Percentiles rank a stretch among this genome's conserved stretches.
These are phyloP conservation scores for Umbelopsis vinacea DNA, from an alignment of 192 early-diverging fungal genomes.

Conservation along the genomic window DNA sequence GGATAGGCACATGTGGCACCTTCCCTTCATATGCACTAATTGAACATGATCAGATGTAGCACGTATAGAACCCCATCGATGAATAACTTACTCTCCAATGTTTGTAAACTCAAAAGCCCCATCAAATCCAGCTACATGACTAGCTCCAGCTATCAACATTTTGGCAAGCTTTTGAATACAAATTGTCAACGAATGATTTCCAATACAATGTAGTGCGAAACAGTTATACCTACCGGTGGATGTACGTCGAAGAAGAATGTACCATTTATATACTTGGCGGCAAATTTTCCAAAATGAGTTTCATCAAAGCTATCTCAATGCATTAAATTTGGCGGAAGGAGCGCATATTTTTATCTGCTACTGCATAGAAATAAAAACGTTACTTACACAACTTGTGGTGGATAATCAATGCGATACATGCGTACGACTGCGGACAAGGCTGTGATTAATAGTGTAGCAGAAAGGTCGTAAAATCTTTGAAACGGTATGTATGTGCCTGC, in stretches of 20 bases:
- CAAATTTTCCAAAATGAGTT: slow-evolving; percentile 38
- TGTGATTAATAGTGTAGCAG: background rate
- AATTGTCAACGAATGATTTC: background rate
- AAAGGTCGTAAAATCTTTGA: background rate
- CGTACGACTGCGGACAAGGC: slow-evolving; percentile 46
- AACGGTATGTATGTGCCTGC: background rate
- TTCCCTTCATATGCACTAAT: slow-evolving; percentile 72
- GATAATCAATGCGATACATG: slow-evolving; percentile 73
- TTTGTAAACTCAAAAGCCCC: slow-evolving; percentile 87
- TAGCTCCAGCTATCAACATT: slow-evolving; percentile 79
- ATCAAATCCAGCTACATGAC: slow-evolving; percentile 82
- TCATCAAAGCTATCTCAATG: slow-evolving; percentile 32
- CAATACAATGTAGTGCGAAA: background rate
- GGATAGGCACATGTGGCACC: slow-evolving; percentile 88
- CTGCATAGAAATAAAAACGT: background rate
- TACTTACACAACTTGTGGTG: slow-evolving; percentile 74
- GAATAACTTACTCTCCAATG: slow-evolving; percentile 60
- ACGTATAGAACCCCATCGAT: background rate
- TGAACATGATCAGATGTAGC: background rate
- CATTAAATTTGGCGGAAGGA: background rate
- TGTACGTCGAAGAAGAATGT: slow-evolving; percentile 96
- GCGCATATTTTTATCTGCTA: no score
- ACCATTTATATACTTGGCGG: slow-evolving; percentile 78
- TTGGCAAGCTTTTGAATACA: slow-evolving; percentile 66
- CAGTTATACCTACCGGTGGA: slow-evolving; percentile 59